Evolutionary conservation across 2,329 filamentous ascomycete genomes (phyloP).

Genomic region (Colletotrichum graminicola): DNA sequence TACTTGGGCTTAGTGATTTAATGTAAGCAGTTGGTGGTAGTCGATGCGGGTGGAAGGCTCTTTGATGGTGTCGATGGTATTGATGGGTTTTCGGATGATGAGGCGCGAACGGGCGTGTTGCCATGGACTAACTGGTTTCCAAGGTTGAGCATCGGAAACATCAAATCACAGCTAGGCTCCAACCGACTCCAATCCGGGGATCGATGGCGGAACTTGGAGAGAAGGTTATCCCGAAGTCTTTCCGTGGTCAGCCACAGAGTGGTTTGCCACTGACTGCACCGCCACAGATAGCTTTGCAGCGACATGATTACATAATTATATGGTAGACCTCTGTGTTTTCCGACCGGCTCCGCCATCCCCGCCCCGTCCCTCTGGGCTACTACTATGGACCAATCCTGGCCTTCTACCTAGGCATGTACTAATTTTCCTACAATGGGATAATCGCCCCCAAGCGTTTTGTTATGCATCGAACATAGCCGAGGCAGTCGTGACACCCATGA

Average conservation of each 20-base stretch:
- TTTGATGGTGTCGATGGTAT: slow-evolving; percentile 13
- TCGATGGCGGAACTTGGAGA: slow-evolving; percentile 7
- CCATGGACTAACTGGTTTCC: slow-evolving; percentile 14
- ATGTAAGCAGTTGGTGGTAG: not conserved
- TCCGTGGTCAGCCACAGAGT: slow-evolving; percentile 1
- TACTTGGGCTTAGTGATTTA: rapidly evolving
- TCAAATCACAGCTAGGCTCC: slow-evolving; percentile 29
- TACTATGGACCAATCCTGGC: not conserved
- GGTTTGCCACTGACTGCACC: not conserved
- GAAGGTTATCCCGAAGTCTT: slow-evolving; percentile 29
- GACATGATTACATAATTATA: too few species aligned
- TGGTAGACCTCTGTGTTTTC: too few species aligned
- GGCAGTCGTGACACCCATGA: too few species aligned
- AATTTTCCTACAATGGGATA: too few species aligned
- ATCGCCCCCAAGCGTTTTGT: not conserved
- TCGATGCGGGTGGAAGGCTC: slow-evolving; percentile 13
- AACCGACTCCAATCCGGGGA: slow-evolving; percentile 27
- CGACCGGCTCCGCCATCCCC: slow-evolving; percentile 37
- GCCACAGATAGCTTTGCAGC: not conserved
- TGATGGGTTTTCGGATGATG: slow-evolving; percentile 29
- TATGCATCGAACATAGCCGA: not conserved
- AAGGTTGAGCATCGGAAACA: slow-evolving; percentile 18
- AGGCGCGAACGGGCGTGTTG: slow-evolving; percentile 30
- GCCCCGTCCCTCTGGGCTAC: not conserved
- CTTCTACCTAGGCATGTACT: not conserved